phyloP scores from a whole-genome alignment of 1,139 yeast species.

The Hansenula sp. region DNA sequence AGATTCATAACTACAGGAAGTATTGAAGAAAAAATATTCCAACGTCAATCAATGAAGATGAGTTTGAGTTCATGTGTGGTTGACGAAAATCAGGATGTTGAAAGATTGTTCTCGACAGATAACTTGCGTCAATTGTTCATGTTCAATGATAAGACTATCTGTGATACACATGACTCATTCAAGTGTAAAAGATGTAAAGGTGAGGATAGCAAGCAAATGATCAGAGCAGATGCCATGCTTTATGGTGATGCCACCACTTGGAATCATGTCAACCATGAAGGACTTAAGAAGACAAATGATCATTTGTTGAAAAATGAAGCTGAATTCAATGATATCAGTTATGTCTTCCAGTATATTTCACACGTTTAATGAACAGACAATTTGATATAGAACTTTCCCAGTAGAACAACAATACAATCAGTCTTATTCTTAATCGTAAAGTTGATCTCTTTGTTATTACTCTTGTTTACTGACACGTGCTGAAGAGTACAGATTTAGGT shows the following conservation, averaged over 20 bases:
- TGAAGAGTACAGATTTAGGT: no score
- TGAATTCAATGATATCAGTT: conserved; percentile 65
- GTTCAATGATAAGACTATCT: conserved; percentile 61
- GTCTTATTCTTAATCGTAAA: no score
- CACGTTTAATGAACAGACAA: conserved; percentile 33
- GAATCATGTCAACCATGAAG: conserved; percentile 78
- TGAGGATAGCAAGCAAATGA: conserved; percentile 55
- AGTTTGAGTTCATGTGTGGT: conserved; percentile 94
- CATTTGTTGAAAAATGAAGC: conserved; percentile 70
- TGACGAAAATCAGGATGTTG: conserved; percentile 94
- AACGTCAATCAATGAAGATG: conserved; percentile 94
- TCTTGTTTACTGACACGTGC: no score
- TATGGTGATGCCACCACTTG: conserved; percentile 98
- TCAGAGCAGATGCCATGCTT: conserved; percentile 79
- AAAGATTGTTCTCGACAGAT: conserved; percentile 82
- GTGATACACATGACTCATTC: conserved; percentile 93
- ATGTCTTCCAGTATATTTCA: conserved; percentile 90
- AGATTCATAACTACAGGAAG: conserved; percentile 93
- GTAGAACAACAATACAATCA: no score
- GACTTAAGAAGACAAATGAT: conserved; percentile 67
- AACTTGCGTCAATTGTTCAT: conserved; percentile 72
- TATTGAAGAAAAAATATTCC: conserved; percentile 93
- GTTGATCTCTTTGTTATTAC: no score
- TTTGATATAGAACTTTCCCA: no score
- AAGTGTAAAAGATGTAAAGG: conserved; percentile 74